Percentiles rank a stretch among this genome's conserved stretches.
Conservation (phyloP, 2,329 filamentous ascomycete species). For the Fusarium cicatricum region DNA sequence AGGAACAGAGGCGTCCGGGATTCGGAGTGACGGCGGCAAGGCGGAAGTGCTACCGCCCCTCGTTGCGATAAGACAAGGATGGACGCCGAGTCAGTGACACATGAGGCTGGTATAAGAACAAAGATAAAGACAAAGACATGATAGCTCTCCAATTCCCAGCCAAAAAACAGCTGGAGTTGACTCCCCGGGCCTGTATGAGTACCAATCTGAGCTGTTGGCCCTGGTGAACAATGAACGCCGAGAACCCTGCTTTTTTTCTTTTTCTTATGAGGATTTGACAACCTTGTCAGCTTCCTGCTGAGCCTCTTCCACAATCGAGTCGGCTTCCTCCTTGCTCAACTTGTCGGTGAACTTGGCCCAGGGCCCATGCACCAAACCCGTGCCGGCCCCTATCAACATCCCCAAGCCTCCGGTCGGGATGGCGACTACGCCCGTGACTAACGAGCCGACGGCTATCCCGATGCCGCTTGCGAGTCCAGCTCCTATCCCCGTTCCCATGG, state of each 20-base stretch:
- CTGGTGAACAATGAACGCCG: too few species aligned
- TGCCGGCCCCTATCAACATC: slow-evolving; percentile 32
- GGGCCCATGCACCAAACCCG: slow-evolving; percentile 27
- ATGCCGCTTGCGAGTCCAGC: slow-evolving; percentile 34
- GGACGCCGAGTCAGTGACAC: background rate
- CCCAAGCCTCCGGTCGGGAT: slow-evolving; percentile 32
- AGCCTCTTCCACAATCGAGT: slow-evolving; percentile 29
- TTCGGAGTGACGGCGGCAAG: slow-evolving; percentile 15
- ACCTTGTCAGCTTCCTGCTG: slow-evolving; percentile 31
- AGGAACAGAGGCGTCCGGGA: slow-evolving; percentile 28
- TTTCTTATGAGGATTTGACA: slow-evolving; percentile 1
- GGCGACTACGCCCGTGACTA: slow-evolving; percentile 32
- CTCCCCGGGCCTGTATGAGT: too few species aligned
- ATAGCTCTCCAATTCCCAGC: background rate
- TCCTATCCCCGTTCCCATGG: slow-evolving; percentile 31
- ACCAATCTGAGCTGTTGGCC: too few species aligned
- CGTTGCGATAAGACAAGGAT: slow-evolving; percentile 7
- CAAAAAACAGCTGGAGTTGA: too few species aligned
- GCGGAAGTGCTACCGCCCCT: background rate
- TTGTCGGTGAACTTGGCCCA: slow-evolving; percentile 36
- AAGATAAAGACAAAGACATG: too few species aligned
- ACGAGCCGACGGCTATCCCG: slow-evolving; percentile 23
- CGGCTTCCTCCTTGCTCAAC: slow-evolving; percentile 31
- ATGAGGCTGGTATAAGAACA: background rate
- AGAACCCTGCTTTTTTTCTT: too few species aligned